Base-by-base conservation (phyloP, 345 rosid species). In the Bretschneidera sinensis region DNA sequence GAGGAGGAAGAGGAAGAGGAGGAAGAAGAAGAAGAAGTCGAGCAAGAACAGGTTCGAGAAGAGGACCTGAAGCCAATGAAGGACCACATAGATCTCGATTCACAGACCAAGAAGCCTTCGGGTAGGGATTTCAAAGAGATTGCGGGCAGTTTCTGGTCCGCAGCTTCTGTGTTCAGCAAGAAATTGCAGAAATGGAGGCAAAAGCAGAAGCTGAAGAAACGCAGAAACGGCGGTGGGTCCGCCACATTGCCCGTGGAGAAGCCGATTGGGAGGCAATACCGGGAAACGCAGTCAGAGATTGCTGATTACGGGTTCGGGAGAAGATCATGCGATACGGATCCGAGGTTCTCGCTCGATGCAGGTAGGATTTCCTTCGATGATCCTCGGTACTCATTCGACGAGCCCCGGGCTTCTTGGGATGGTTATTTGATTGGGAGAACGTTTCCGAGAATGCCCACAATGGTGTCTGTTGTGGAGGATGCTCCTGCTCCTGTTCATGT, bases 321-420 rank as follows among this genome's bases (percentile, higher is more conserved):
- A 60, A 78, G 99, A 61, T 94, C 99, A 6, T 90, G 99, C 59
- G 99, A 94, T 60, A 94, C 97, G 61, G 99, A 94, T 85, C 99
- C 97, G 17, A 77, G 99, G 49, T 79, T 91, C 76, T 91, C 96
- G 10, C 82, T 88, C 17, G 95, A 81, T 23, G 75, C 75, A 6
- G 72, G 79, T 5, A 62, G 79, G 57, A 66, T 71, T 24, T 76
- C 80, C 10, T 60, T 77, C 3, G 99, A 94, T 50, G 95, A 90
- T 61, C 82, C 95, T 24, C 79, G 99, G 50, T 85, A 79, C 79
- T 87, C 97, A 0, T 84, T 94, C 48, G 99, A 90, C 24, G 97
- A 90, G 83, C 97, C 99, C 0, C 81, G 97, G n/a, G 99, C 97
- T 24, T 87, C 96, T 5, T 90, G 97, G 89, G 99, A 94, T 25